Conservation (phyloP, 768 basidiomycete species). For the Cystoderma amianthinum region DNA sequence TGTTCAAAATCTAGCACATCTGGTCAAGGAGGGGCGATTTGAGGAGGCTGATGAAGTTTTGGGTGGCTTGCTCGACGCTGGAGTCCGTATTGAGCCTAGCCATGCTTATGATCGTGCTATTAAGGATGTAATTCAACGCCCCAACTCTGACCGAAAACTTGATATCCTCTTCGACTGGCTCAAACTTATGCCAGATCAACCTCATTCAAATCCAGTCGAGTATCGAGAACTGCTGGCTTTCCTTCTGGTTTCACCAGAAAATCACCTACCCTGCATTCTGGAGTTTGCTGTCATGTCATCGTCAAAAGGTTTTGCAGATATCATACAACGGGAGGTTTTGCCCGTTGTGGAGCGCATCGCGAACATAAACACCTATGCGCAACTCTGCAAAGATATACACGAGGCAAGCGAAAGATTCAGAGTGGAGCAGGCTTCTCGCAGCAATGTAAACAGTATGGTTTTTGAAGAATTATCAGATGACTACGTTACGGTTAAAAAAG, state of each 20-base stretch:
- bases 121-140: conserved; percentile 16
- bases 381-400: conserved; percentile 6
- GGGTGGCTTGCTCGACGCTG: conserved; percentile 28
- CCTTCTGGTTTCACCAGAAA: conserved; percentile 17
- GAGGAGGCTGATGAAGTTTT: conserved; percentile 25
- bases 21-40: conserved; percentile 20
- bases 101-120: conserved; percentile 30
- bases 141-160: conserved; percentile 10
- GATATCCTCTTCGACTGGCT: conserved; percentile 32
- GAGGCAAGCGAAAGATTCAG: background rate
- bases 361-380: conserved; percentile 4
- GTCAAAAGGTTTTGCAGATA: conserved; percentile 33
- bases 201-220: background rate
- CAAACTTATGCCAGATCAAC: conserved; percentile 26
- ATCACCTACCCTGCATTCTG: conserved; percentile 27
- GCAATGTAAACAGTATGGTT: conserved; percentile 8
- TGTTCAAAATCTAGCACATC: conserved; percentile 10
- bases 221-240: background rate
- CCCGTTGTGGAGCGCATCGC: conserved; percentile 13
- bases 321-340: conserved; percentile 15
- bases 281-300: conserved; percentile 37
- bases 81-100: conserved; percentile 26
- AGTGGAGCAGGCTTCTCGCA: background rate
- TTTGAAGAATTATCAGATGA: conserved; percentile 26
- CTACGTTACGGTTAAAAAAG: conserved; percentile 12